Evolutionary conservation across 371 early-diverging fungal species (phyloP), one percentile per base, ranked within the genome.

Genomic region (Apophysomyces trapeziformis): DNA sequence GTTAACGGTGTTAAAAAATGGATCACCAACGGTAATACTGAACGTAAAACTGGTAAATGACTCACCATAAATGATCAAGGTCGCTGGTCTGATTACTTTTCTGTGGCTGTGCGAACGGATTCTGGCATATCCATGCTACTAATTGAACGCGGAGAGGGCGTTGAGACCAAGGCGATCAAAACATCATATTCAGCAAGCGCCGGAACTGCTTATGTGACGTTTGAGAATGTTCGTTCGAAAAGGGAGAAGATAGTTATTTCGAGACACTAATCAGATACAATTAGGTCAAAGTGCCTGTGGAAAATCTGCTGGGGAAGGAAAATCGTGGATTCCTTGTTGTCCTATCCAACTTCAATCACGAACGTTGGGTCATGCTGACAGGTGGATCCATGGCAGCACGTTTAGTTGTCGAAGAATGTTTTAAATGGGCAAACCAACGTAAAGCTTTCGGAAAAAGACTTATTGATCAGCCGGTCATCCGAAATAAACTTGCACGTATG

Each of bases 401-500:
- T 67, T 85, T 89, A 14, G 88, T 93, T 59, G 79, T 89, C 64
- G 94, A 94, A 70, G 96, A 94, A 59, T 85, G 92, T 12, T 82
- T 94, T 78, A 92, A 92, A 76, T 94, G 92, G 79, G 93, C 94
- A 35, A 85, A 92, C 76, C 93, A 94, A 80, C 90, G 96, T 60
- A 88, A 88, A 78, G 94, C 93, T 7, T 93, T 95, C 76, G 92
- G 91, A 61, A 89, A 90, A 79, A 85, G 86, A 66, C 79, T 93
- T 8, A 82, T 87, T 18, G 84, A 88, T 56, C 87, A 88, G 66
- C 85, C 85, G 50, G 87, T 89, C 3, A 83, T 89, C 61, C 85
- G 87, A 41, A 82, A 87, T 73, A 89, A 88, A 64, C 71, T 85
- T 13, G 87, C 86, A n/a, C 65, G 79, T 14, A 93, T 94, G 91